Evolutionary conservation across 2,329 filamentous ascomycete species (phyloP), one percentile per base, ranked within the genome.

Genomic region (Fusarium hostae): DNA sequence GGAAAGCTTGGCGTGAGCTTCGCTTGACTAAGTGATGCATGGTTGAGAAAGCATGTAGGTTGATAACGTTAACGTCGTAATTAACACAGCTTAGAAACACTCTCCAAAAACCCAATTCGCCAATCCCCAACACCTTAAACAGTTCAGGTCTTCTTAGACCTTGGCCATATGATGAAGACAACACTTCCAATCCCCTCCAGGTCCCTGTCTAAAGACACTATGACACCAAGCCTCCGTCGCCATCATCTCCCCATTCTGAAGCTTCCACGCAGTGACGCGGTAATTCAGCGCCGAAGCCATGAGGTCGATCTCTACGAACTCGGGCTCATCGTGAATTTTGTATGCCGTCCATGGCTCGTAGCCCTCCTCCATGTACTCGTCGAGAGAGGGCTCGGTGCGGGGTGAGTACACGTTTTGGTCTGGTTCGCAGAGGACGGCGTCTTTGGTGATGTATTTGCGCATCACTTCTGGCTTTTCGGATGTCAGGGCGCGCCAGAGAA

Each of bases 251-350:
- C 73, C 74, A 9, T 75, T 63, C 50, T 45, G 40, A 5, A 80
- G 72, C 60, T 75, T 75, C 78, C 78, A 81, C 3, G 77, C 74
- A 22, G 79, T 81, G 35, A 81, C 78, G 26, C 74, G 70, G 66
- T 81, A 81, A 10, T 72, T 75, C 32, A 81, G 68, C 5, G 76
- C 74, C 10, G 77, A 75, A 65, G 74, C 77, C 79, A 81, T 81
- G 76, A 81, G 72, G 67, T 81, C 79, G n/a, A 81, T 78, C 77
- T 81, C 79, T 59, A 81, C 79, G 50, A 81, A 81, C 51, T 80
- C 77, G 4, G 78, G 78, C 35, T 81, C 79, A 64, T 73, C 78
- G 57, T 80, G 77, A 62, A 81, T 79, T 68, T 78, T 78, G 74
- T 80, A 81, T 1, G 79, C 78, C 26, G 79, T 81, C 78, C 78